Percentiles rank a stretch among this genome's conserved stretches.
Evolutionary conservation across 2,329 filamentous ascomycete genomes (phyloP).

Genomic region (Canariomyces notabilis): DNA sequence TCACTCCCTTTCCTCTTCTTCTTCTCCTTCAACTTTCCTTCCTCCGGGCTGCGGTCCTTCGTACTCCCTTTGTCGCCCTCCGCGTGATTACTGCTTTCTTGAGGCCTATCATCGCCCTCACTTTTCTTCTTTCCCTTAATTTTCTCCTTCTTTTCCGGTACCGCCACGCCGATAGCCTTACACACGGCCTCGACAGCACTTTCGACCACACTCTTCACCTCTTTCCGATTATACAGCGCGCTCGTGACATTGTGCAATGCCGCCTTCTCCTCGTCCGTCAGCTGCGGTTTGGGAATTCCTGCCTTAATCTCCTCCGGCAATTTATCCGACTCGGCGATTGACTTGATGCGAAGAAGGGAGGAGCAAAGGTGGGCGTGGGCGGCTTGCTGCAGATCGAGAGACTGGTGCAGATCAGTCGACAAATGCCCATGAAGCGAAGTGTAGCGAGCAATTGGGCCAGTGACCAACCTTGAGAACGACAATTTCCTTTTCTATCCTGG

Average conservation of each 20-base stretch:
- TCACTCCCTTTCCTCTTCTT: constrained; percentile 9
- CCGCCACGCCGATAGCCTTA: constrained; percentile 41
- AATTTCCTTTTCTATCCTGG: constrained; percentile 58
- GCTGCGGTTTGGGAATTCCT: constrained; percentile 44
- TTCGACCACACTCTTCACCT: constrained; percentile 46
- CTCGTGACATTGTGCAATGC: constrained; percentile 58
- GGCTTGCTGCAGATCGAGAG: constrained; percentile 53
- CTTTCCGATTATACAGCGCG: constrained; percentile 47
- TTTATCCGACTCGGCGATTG: constrained; percentile 45
- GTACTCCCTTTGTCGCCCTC: constrained; percentile 24
- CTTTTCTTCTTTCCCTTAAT: constrained; percentile 30
- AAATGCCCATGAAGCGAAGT: constrained; percentile 22
- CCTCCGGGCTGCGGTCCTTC: too few species aligned
- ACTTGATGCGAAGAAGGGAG: constrained; percentile 49
- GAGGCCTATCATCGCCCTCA: constrained; percentile 9
- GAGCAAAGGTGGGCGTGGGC: constrained; percentile 53
- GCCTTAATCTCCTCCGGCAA: constrained; percentile 45
- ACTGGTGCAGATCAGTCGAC: constrained; percentile 25
- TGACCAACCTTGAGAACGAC: constrained; percentile 48
- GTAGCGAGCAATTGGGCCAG: not conserved
- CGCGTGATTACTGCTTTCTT: constrained; percentile 30
- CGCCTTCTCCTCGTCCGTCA: constrained; percentile 47
- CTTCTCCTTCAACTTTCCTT: constrained; percentile 16
- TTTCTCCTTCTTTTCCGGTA: constrained; percentile 41
- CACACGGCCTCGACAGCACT: constrained; percentile 47